phyloP scores from a whole-genome alignment of 2,329 filamentous ascomycete genomes.

The Elsinoe fawcettii region DNA sequence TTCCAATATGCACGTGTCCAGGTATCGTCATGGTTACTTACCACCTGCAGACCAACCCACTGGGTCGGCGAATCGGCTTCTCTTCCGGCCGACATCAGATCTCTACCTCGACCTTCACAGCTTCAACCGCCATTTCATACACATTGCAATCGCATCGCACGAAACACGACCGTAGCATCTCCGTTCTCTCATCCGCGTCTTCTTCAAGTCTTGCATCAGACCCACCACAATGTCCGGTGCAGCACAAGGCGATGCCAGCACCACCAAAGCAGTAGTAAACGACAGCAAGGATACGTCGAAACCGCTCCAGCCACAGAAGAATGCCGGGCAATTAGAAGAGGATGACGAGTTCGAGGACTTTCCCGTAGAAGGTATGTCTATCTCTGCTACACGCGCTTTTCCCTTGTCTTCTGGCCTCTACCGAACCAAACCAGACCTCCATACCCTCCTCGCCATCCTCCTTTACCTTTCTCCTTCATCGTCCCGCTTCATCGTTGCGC shows the following conservation, averaged over 20 bases:
- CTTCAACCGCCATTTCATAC: neutral
- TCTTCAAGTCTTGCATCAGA: too few relatives aligned
- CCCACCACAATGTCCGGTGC: constrained; percentile 40
- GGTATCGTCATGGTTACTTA: constrained; percentile 10
- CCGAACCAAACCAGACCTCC: neutral
- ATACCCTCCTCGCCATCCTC: neutral
- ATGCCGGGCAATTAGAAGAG: constrained; percentile 70
- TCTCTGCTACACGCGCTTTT: neutral
- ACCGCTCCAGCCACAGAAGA: constrained; percentile 53
- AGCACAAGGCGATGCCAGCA: constrained; percentile 32
- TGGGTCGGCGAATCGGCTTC: constrained; percentile 4
- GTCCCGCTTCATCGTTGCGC: too few relatives aligned
- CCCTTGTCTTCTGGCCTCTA: neutral
- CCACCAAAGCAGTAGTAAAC: constrained; percentile 36
- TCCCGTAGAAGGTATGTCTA: constrained; percentile 73
- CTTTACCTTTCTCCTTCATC: too few relatives aligned
- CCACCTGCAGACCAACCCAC: neutral
- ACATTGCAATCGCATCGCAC: neutral
- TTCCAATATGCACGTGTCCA: neutral
- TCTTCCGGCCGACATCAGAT: neutral
- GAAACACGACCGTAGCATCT: neutral
- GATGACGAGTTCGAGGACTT: constrained; percentile 99
- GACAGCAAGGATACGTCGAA: constrained; percentile 34
- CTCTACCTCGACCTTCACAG: constrained; percentile 7
- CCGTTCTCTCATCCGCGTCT: neutral